phyloP scores from a whole-genome alignment of 106 monocot species.

The Platanthera zijinensis region DNA sequence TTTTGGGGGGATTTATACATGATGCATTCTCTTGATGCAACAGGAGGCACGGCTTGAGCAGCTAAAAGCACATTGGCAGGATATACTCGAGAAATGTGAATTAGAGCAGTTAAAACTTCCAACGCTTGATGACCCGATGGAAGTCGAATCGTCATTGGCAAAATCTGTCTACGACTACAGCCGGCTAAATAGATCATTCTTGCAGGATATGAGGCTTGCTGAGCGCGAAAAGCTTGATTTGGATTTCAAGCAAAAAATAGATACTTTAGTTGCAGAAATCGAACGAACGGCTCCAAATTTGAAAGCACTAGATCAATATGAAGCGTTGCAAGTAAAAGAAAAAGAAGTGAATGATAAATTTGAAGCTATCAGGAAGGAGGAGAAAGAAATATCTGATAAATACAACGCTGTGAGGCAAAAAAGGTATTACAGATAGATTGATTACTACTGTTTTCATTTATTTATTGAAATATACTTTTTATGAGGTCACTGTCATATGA shows the following conservation, averaged over 20 bases:
- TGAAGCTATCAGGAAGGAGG: slow-evolving; percentile 77
- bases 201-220: slow-evolving; percentile 62
- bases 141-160: slow-evolving; percentile 43
- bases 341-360: slow-evolving; percentile 68
- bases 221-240: slow-evolving; percentile 74
- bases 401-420: slow-evolving; percentile 77
- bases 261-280: slow-evolving; percentile 63
- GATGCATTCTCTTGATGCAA: not conserved
- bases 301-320: slow-evolving; percentile 97
- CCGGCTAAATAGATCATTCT: slow-evolving; percentile 48
- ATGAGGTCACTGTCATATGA: not conserved
- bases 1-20: not conserved
- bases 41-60: slow-evolving; percentile 78
- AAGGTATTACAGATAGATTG: slow-evolving; percentile 36
- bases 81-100: slow-evolving; percentile 81
- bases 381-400: slow-evolving; percentile 81
- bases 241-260: slow-evolving; percentile 83
- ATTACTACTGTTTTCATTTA: not conserved
- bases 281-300: slow-evolving; percentile 86
- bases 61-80: slow-evolving; percentile 50
- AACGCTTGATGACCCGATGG: slow-evolving; percentile 75
- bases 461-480: not conserved
- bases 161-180: slow-evolving; percentile 59
- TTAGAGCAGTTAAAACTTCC: slow-evolving; percentile 91
- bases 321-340: slow-evolving; percentile 73